Evolutionary conservation across 164 flowering plant genomes (phyloP).

Genomic region (Berberis vulgaris): DNA sequence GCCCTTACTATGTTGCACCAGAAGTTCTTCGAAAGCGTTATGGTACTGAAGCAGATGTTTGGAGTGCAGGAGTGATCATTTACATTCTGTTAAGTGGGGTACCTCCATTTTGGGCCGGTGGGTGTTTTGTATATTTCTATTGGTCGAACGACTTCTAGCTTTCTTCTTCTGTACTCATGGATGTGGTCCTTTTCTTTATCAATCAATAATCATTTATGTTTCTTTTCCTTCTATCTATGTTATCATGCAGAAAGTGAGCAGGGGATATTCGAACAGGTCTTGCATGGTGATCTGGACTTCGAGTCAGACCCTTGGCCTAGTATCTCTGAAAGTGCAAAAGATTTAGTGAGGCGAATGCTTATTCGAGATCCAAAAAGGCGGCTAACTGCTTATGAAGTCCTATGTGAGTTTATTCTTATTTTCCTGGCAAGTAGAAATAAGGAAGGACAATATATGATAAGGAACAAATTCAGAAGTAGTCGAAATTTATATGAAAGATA

Average conservation of each 20-base stretch:
- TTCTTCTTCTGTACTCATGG: not conserved
- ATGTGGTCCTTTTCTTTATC: not conserved
- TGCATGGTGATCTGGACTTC: slow-evolving; percentile 68
- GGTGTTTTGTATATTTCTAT: slow-evolving; percentile 10
- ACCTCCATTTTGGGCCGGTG: slow-evolving; percentile 97
- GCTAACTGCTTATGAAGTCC: slow-evolving; percentile 72
- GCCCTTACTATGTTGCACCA: slow-evolving; percentile 92
- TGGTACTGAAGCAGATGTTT: slow-evolving; percentile 79
- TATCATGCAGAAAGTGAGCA: slow-evolving; percentile 50
- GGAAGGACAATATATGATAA: too few species aligned
- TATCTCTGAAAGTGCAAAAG: slow-evolving; percentile 75
- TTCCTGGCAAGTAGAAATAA: not conserved
- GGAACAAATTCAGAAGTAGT: not conserved
- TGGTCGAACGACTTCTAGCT: not conserved
- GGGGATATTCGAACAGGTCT: slow-evolving; percentile 70
- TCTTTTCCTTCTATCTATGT: slow-evolving; percentile 3
- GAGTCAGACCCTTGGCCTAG: slow-evolving; percentile 76
- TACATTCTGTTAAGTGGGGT: slow-evolving; percentile 74
- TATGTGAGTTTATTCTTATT: slow-evolving; percentile 40
- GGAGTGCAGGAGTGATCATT: slow-evolving; percentile 88
- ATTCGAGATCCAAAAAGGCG: slow-evolving; percentile 59
- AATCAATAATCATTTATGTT: not conserved
- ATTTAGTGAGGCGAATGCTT: slow-evolving; percentile 67
- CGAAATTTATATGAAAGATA: too few species aligned
- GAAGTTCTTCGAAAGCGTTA: slow-evolving; percentile 63